Evolutionary conservation across 441 rosid species (phyloP), one percentile per base, ranked within the genome.

Genomic region (Eutrema salsugineum): DNA sequence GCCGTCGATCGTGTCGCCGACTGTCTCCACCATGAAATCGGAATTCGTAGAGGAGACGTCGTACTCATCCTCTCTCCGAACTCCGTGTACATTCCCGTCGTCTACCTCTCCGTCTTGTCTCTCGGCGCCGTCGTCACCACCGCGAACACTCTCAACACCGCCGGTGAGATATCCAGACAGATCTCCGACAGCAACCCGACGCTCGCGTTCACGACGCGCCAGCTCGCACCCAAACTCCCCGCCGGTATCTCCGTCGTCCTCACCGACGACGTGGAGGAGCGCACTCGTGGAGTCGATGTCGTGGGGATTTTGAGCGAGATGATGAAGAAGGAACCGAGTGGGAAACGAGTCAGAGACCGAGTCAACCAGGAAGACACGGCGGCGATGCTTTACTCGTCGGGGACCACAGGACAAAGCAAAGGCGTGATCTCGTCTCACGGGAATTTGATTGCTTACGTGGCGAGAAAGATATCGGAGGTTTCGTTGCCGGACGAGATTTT

Each of bases 61-160:
- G 67, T 93, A 77, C 86, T 90, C 71, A 83, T 90, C 59, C 91
- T 93, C 57, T 88, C 97, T 22, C 91, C 98, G 0, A 93, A 90
- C 71, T 93, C 98, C 55, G 75, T 90, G 62, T 84, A 75, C 84
- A 81, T 93, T 74, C 98, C 98, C 20, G 16, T 93, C 62, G 85
- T 87, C 61, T 87, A 91, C 75, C 93, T 90, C 72, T 79, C 98
- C 61, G 93, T 85, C 49, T 84, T 93, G 92, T 88, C 91, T 12
- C 82, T 90, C 15, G 98, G 95, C 24, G 95, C 98, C 65, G 67
- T 90, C 22, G 85, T 93, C 79, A 93, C 97, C 80, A 90, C 98
- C 73, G 84, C 93, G 38, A 93, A 90, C 48, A 93, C 97, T 35
- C 95, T 93, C 73, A 90, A 86, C 82, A 93, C 96, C 35, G 51